Base-by-base conservation (phyloP, 2,329 filamentous ascomycete species). In the Sporothrix schenckii region DNA sequence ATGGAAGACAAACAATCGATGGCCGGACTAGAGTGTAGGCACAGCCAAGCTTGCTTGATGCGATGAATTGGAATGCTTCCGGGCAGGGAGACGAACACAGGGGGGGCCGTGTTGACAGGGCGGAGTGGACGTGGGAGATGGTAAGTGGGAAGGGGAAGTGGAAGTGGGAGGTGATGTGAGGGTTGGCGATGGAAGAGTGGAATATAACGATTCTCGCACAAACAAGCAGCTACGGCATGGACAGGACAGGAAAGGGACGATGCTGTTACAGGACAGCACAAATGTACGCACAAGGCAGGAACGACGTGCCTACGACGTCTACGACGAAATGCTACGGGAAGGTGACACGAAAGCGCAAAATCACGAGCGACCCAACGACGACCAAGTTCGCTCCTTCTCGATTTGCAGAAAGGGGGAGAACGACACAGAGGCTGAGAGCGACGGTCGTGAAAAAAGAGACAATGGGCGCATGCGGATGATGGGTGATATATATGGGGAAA, bases 401-500 rank as follows among this genome's bases (percentile, higher is more conserved):
- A 52, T 52, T 52, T 34, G 47, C 9, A 16, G 11, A 27, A 11
- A 39, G 34, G 47, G 9, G 19, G 16, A 61, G 10, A 50, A 19
- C 4, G 30, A 39, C 34, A 19, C 47, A 27, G 47, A 39, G 21
- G 34, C 27, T 52, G 19, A 41, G 19, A 34, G 16, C 47, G 11
- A 52, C 7, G 47, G 47, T 50, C 63, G 63, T 39, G 47, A 52
- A 39, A 50, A 49, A 50, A 34, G 47, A 69, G 56, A 69, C 54
- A 41, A 54, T 63, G 68, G 49, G 54, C 54, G 54, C 39, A 27
- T 41, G 54, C 53, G 47, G 68, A 69, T 53, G 70, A 68, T 66
- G 66, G 69, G 66, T 54, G 69, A 67, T 71, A 70, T 69, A 70
- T 66, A 61, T 50, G 66, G 63, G 65, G 52, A 68, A 70, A 61